Percentiles rank a stretch among this genome's conserved stretches.
Evolutionary conservation across 176 grass and related monocot species (phyloP).

Genomic region (Bolboschoenus planiculmis): DNA sequence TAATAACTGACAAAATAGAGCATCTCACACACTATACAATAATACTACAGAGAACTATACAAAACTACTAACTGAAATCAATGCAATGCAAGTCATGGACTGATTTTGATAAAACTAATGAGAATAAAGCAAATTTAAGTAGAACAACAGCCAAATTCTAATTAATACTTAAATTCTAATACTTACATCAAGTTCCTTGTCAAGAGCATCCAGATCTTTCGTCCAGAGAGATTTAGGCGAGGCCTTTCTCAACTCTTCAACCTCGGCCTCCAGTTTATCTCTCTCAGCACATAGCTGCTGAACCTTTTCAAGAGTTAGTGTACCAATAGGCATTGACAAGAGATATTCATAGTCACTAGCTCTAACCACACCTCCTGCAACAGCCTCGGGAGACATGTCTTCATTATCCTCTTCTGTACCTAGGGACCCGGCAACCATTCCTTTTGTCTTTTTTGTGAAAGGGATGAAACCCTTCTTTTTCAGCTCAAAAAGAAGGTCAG

Average conservation of each 20-base stretch:
- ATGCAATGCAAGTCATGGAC: not conserved
- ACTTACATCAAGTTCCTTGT: slow-evolving; percentile 76
- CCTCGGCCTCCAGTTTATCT: slow-evolving; percentile 25
- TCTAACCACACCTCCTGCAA: slow-evolving; percentile 11
- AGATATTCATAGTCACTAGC: slow-evolving; percentile 72
- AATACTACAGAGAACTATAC: not conserved
- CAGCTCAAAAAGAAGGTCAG: slow-evolving; percentile 62
- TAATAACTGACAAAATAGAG: not conserved
- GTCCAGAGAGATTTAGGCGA: slow-evolving; percentile 47
- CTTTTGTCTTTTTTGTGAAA: slow-evolving; percentile 61
- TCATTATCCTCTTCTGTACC: slow-evolving; percentile 47
- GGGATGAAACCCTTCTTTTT: slow-evolving; percentile 34
- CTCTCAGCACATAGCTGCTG: slow-evolving; percentile 44
- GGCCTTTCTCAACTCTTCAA: slow-evolving; percentile 44
- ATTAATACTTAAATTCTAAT: not conserved
- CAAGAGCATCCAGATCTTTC: slow-evolving; percentile 70
- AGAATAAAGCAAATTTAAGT: not conserved
- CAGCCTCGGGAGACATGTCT: slow-evolving; percentile 9
- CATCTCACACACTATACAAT: not conserved
- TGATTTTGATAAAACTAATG: not conserved
- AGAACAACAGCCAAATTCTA: not conserved
- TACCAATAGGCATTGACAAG: slow-evolving; percentile 67
- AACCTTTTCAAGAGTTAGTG: slow-evolving; percentile 61
- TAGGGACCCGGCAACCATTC: slow-evolving; percentile 26
- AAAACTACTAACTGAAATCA: not conserved